These are phyloP conservation scores for Theobroma grandiflorum DNA, from an alignment of 441 rosid species.

Conservation along the genomic window DNA sequence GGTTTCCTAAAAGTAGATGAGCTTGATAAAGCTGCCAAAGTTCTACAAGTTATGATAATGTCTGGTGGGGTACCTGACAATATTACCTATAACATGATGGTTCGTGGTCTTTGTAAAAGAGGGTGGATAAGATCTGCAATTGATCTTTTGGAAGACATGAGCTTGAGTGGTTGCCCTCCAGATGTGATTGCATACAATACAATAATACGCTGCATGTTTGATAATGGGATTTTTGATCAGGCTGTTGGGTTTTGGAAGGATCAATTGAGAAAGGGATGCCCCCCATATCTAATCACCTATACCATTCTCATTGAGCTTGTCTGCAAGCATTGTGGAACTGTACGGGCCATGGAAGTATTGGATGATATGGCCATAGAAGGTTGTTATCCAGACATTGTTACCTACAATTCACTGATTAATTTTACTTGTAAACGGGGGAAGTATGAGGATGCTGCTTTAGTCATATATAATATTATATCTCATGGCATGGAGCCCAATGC, in stretches of 20 bases:
- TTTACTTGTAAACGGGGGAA: constrained; percentile 65
- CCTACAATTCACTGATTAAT: constrained; percentile 74
- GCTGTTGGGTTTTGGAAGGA: constrained; percentile 76
- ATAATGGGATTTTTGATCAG: constrained; percentile 53
- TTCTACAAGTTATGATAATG: constrained; percentile 73
- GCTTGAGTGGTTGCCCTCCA: constrained; percentile 79
- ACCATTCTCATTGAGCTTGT: constrained; percentile 77
- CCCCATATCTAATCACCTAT: constrained; percentile 71
- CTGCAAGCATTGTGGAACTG: constrained; percentile 71
- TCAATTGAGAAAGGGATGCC: constrained; percentile 72
- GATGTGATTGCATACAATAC: constrained; percentile 83
- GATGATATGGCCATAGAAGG: constrained; percentile 83
- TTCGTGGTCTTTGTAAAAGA: constrained; percentile 75
- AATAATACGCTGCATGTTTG: constrained; percentile 71
- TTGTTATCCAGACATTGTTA: constrained; percentile 78
- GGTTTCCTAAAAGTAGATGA: constrained; percentile 60
- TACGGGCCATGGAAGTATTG: constrained; percentile 73
- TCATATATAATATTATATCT: constrained; percentile 57
- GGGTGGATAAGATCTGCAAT: constrained; percentile 62
- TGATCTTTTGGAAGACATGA: constrained; percentile 72
- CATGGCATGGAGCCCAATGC: constrained; percentile 74
- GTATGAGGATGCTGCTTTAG: constrained; percentile 61
- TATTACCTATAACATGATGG: constrained; percentile 80
- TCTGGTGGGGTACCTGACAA: constrained; percentile 89
- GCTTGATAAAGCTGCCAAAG: constrained; percentile 62